Percentiles rank a stretch among this genome's conserved stretches.
These are phyloP conservation scores for Colletotrichum sp. DNA, from an alignment of 2,329 filamentous ascomycete genomes.

Conservation along the genomic window DNA sequence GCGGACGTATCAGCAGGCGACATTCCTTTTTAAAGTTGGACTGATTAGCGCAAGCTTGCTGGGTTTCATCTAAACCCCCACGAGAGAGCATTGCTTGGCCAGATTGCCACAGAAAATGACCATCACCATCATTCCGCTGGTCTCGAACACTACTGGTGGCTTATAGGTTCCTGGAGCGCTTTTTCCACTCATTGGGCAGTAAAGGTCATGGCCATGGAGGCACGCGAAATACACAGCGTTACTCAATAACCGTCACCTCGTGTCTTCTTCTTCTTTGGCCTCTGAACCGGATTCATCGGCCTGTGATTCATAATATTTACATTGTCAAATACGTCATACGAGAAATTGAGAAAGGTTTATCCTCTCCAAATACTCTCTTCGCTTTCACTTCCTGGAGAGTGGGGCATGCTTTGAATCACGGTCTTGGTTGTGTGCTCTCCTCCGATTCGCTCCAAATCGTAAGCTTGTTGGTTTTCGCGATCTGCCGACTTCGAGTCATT, in stretches of 20 bases:
- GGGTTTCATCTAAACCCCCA: not conserved
- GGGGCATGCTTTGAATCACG: not conserved
- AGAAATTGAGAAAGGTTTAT: not conserved
- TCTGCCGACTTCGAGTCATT: not conserved
- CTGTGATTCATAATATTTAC: not conserved
- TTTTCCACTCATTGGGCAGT: not conserved
- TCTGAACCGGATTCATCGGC: not conserved
- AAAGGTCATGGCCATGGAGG: not conserved
- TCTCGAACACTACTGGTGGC: not conserved
- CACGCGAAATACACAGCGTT: not conserved
- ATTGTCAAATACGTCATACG: not conserved
- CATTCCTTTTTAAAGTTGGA: not conserved
- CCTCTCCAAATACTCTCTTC: conserved; percentile 3
- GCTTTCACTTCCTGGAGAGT: not conserved
- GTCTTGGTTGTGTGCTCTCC: not conserved
- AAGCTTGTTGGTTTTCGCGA: not conserved
- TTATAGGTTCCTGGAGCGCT: not conserved
- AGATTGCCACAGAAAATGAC: not conserved
- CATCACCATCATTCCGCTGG: not conserved
- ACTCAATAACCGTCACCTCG: not conserved
- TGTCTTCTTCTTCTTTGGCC: not conserved
- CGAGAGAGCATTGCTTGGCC: accelerated
- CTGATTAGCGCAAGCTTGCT: not conserved
- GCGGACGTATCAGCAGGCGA: not conserved
- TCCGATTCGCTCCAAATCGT: not conserved